Evolutionary conservation across 2,329 filamentous ascomycete genomes (phyloP).

Genomic region (Drechslerella coelobrocha): DNA sequence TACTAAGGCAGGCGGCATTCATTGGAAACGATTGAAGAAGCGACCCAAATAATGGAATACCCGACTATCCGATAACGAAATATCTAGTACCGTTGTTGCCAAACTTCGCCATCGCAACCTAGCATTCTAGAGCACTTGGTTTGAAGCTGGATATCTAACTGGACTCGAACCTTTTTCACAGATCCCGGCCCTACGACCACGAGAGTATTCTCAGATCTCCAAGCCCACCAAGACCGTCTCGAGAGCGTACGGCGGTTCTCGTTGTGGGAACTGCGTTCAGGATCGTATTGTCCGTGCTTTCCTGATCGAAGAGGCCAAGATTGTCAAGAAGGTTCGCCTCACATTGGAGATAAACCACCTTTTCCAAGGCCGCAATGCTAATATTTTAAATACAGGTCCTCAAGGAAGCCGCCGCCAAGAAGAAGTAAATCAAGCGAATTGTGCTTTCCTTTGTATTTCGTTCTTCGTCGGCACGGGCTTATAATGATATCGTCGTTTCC

Average conservation of each 20-base stretch:
- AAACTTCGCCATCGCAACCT: too few species aligned
- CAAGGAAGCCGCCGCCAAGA: conserved; percentile 55
- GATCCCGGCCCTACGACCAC: conserved; percentile 95
- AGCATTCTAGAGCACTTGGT: too few species aligned
- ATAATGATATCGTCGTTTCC: conserved; percentile 50
- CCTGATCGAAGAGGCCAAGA: conserved; percentile 99
- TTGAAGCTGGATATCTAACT: conserved; percentile 15
- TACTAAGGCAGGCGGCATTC: background rate
- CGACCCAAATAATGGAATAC: background rate
- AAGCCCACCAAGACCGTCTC: conserved; percentile 99
- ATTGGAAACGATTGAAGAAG: background rate
- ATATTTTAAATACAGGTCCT: conserved; percentile 52
- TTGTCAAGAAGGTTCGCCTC: conserved; percentile 94
- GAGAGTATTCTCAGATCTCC: conserved; percentile 96
- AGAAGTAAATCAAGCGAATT: conserved; percentile 50
- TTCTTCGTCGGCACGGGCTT: conserved; percentile 51
- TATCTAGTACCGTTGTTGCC: background rate
- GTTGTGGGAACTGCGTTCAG: conserved; percentile 98
- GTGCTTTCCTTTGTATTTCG: conserved; percentile 46
- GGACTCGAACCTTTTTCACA: conserved; percentile 58
- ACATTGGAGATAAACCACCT: background rate
- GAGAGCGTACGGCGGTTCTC: conserved; percentile 96
- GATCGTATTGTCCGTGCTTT: conserved; percentile 98
- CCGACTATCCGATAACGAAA: background rate
- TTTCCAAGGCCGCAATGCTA: background rate